phyloP scores from a whole-genome alignment of 2,329 filamentous ascomycete genomes.

The Clarireedia monteithiana region DNA sequence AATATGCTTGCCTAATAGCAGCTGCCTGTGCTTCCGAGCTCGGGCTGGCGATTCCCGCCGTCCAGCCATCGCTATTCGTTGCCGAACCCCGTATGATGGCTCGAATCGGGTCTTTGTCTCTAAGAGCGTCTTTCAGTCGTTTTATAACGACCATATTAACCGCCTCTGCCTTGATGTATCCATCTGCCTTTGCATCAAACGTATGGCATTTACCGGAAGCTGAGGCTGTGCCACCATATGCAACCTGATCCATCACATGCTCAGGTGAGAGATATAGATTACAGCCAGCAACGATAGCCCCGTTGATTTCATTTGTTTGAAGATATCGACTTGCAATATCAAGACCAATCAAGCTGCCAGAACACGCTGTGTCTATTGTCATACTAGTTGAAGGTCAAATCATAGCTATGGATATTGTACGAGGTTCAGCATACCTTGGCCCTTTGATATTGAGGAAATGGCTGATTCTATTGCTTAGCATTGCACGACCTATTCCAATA shows the following conservation, averaged over 20 bases:
- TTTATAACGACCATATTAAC: neutral
- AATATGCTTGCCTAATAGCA: slow-evolving; percentile 3
- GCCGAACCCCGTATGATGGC: slow-evolving; percentile 2
- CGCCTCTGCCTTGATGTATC: slow-evolving; percentile 1
- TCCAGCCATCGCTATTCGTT: slow-evolving; percentile 3
- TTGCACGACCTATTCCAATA: slow-evolving; percentile 22
- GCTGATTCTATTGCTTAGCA: slow-evolving; percentile 40
- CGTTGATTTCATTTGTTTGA: slow-evolving; percentile 31
- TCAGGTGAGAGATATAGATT: slow-evolving; percentile 15
- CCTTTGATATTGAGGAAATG: slow-evolving; percentile 49
- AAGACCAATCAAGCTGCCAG: slow-evolving; percentile 45
- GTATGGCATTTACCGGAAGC: slow-evolving; percentile 3
- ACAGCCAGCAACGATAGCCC: slow-evolving; percentile 21
- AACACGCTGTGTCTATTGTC: slow-evolving; percentile 52
- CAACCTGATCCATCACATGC: neutral
- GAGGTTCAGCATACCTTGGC: slow-evolving; percentile 26
- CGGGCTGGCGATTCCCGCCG: slow-evolving; percentile 1
- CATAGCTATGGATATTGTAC: neutral
- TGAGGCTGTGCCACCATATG: neutral
- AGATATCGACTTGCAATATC: slow-evolving; percentile 31
- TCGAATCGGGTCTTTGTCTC: slow-evolving; percentile 4
- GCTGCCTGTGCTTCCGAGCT: slow-evolving; percentile 3
- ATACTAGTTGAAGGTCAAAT: slow-evolving; percentile 32
- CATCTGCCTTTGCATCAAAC: slow-evolving; percentile 2
- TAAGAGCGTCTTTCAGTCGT: slow-evolving; percentile 1